Evolutionary conservation across 2,329 filamentous ascomycete species (phyloP), one percentile per base, ranked within the genome.

Genomic region (Microsporum canis): DNA sequence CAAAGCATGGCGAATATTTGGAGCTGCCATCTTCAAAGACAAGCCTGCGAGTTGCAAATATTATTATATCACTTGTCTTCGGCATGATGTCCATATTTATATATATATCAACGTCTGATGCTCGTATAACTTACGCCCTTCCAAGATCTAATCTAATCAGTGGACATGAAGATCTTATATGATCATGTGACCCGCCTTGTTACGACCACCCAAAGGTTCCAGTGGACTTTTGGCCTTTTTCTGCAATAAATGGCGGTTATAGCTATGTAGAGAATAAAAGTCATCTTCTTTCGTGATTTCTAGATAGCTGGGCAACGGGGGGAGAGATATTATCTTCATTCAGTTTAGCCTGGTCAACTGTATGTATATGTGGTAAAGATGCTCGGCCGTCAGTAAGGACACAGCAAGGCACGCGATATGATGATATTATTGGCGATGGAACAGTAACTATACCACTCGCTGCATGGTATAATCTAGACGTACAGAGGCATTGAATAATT

Each of bases 1-100:
- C 6, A 76, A 66, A 2, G 75, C 76, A 60, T 75, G 63, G 51
- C 31, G 41, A 10, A 17, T 31, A n/a, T 59, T 39, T 34, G 51
- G 8, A 29, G 51, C 29, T 3, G 33, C 33, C 51, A 55, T 55
- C 23, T 8, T 55, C 2, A n/a, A 12, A 31, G 3, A 31, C 3
- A 29, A 33, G 4, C 3, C 8, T 29, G 27, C 4, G 10, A 12
- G 7, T 2, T 3, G 23, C 5, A 49, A 23, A 31, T 23, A 23
- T 23, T 23, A 23, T 23, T 23, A 23, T 23, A 23, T 10, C 8
- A 17, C 10, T 12, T 51, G 7, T 8, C 17, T 23, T 23, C 17
- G 17, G 17, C 17, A 23, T 23, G 17, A 23, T 23, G 17, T 23
- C 17, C 17, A 23, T 23, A 23, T 23, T 23, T 23, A 23, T 23